phyloP scores from a whole-genome alignment of 1,284 basidiomycete genomes.

The Apiotrichum gamsii region DNA sequence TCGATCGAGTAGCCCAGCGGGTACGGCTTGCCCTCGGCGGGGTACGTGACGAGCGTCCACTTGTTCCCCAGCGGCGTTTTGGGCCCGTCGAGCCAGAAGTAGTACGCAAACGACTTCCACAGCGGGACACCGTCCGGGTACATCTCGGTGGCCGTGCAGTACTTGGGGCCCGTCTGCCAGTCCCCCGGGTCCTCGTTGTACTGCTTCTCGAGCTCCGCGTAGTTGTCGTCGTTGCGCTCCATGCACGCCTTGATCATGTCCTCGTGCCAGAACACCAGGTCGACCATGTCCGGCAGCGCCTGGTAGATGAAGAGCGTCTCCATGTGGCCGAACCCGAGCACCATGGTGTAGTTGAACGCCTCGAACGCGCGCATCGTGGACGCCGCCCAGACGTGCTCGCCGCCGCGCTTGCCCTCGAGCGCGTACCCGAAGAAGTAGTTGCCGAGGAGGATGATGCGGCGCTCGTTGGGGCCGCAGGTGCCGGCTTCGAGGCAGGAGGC shows the following conservation, averaged over 20 bases:
- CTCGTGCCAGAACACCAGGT: slow-evolving; percentile 26
- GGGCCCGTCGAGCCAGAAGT: slow-evolving; percentile 26
- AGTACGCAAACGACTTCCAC: slow-evolving; percentile 25
- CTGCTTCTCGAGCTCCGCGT: slow-evolving; percentile 2
- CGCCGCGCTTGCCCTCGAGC: not conserved
- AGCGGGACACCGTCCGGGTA: too few relatives aligned
- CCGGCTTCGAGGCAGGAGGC: slow-evolving; percentile 17
- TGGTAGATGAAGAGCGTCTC: slow-evolving; percentile 36
- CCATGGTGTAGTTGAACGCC: slow-evolving; percentile 25
- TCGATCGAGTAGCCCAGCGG: slow-evolving; percentile 44
- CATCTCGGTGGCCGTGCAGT: too few relatives aligned
- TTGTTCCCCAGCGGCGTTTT: slow-evolving; percentile 16
- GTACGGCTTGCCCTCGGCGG: slow-evolving; percentile 22
- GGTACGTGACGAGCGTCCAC: slow-evolving; percentile 19
- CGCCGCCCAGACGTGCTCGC: slow-evolving; percentile 19
- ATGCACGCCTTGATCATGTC: slow-evolving; percentile 15
- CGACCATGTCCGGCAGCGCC: slow-evolving; percentile 23
- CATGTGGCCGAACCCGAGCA: slow-evolving; percentile 23
- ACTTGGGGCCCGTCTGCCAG: slow-evolving; percentile 17
- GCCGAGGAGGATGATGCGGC: slow-evolving; percentile 23
- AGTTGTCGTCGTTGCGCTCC: slow-evolving; percentile 15
- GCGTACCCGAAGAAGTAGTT: slow-evolving; percentile 22
- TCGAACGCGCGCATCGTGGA: slow-evolving; percentile 26
- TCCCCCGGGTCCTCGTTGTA: not conserved
- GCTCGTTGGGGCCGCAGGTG: slow-evolving; percentile 20